These are phyloP conservation scores for Cercospora janseana DNA, from an alignment of 2,329 filamentous ascomycete genomes.

Conservation along the genomic window DNA sequence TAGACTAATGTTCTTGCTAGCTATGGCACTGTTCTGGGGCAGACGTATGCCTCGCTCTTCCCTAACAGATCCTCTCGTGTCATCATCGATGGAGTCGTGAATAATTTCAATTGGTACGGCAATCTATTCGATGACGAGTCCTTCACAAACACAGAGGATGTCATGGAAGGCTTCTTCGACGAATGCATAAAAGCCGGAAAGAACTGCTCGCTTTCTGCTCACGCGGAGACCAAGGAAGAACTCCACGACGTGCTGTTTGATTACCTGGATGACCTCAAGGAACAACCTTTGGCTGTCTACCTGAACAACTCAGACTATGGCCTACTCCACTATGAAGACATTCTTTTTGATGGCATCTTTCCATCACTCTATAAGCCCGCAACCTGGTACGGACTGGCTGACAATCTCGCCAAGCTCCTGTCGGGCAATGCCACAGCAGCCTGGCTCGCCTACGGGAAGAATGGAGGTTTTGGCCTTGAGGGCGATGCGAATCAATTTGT, in stretches of 20 bases:
- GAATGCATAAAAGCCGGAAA: slow-evolving; percentile 53
- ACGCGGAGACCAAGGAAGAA: slow-evolving; percentile 18
- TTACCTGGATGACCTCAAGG: slow-evolving; percentile 21
- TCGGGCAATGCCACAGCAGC: slow-evolving; percentile 25
- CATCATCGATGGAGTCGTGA: slow-evolving; percentile 46
- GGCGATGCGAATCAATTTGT: slow-evolving; percentile 26
- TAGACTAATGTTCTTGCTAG: slow-evolving; percentile 22
- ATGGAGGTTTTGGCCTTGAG: slow-evolving; percentile 21
- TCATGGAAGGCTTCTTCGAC: slow-evolving; percentile 54
- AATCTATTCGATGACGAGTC: slow-evolving; percentile 49
- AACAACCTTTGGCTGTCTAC: slow-evolving; percentile 27
- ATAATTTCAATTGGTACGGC: slow-evolving; percentile 49
- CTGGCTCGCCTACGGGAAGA: slow-evolving; percentile 21
- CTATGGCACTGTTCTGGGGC: slow-evolving; percentile 48
- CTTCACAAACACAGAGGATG: slow-evolving; percentile 56
- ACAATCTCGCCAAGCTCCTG: slow-evolving; percentile 24
- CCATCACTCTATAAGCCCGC: slow-evolving; percentile 25
- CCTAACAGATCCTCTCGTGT: slow-evolving; percentile 45
- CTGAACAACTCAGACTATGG: slow-evolving; percentile 26
- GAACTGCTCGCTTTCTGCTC: slow-evolving; percentile 23
- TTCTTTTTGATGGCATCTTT: slow-evolving; percentile 26
- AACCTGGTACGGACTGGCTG: slow-evolving; percentile 24
- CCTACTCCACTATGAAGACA: slow-evolving; percentile 15
- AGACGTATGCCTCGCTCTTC: slow-evolving; percentile 48
- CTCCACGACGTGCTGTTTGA: slow-evolving; percentile 23